Evolutionary conservation across 345 rosid species (phyloP).

Genomic region (Microcos paniculata): DNA sequence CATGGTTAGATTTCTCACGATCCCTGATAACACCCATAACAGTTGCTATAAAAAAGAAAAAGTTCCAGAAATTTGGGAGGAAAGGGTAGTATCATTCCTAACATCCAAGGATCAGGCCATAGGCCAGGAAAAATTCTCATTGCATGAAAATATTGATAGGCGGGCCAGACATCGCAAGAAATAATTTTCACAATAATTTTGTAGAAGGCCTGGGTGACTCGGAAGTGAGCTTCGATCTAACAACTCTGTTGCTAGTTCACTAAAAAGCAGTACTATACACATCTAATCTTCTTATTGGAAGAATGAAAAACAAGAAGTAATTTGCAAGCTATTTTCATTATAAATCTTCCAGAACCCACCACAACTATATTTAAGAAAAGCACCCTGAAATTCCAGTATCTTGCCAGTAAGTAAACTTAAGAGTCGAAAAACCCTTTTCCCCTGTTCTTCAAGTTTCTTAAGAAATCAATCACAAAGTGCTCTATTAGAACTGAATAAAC

Average conservation of each 20-base stretch:
- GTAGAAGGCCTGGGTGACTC: neutral
- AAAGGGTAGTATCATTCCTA: neutral
- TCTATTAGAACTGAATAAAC: too few species aligned
- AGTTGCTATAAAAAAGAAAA: neutral
- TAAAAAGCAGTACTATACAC: neutral
- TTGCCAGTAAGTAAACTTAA: too few species aligned
- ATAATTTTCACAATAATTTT: neutral
- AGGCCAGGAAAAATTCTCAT: neutral
- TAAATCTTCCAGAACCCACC: neutral
- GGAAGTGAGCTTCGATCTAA: neutral
- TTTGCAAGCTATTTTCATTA: neutral
- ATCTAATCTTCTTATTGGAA: neutral
- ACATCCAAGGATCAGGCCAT: neutral
- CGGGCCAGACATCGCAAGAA: neutral
- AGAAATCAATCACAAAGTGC: too few species aligned
- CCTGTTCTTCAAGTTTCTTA: too few species aligned
- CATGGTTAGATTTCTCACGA: neutral
- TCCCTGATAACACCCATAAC: neutral
- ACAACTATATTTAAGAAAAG: neutral
- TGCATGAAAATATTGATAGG: neutral
- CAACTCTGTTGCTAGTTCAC: neutral
- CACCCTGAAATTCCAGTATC: neutral
- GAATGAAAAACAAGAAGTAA: neutral
- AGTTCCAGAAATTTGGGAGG: neutral
- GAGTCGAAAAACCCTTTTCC: neutral